Evolutionary conservation across 768 basidiomycete species (phyloP).

Genomic region (Tricholomella constricta): DNA sequence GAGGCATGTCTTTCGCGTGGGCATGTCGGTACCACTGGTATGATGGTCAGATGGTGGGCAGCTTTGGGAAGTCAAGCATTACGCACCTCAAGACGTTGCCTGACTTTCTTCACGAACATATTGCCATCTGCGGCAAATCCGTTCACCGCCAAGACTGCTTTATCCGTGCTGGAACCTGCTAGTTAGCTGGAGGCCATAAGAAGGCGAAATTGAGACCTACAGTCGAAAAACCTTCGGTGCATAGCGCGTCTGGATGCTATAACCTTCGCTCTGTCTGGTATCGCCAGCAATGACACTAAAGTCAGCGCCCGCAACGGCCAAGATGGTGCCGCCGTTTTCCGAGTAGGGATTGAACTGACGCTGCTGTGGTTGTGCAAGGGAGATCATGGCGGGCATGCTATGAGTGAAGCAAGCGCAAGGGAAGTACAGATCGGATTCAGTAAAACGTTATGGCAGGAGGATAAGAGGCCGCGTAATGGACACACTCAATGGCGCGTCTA

Average conservation of each 20-base stretch:
- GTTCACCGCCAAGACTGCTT: slow-evolving; percentile 91
- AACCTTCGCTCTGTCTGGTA: slow-evolving; percentile 96
- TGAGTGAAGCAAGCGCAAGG: slow-evolving; percentile 13
- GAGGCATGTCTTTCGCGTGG: slow-evolving; percentile 96
- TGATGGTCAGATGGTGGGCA: slow-evolving; percentile 2
- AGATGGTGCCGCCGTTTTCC: slow-evolving; percentile 94
- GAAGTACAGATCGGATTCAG: slow-evolving; percentile 21
- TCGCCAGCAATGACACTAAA: slow-evolving; percentile 96
- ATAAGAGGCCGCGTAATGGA: slow-evolving; percentile 48
- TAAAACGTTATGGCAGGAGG: slow-evolving; percentile 30
- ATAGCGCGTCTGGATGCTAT: slow-evolving; percentile 96
- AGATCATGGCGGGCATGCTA: slow-evolving; percentile 40
- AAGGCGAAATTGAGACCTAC: slow-evolving; percentile 47
- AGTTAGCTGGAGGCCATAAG: not conserved
- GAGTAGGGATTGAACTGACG: slow-evolving; percentile 86
- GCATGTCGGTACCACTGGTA: slow-evolving; percentile 95
- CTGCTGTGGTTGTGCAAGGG: slow-evolving; percentile 46
- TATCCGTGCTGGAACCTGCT: slow-evolving; percentile 69
- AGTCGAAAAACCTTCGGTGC: slow-evolving; percentile 93
- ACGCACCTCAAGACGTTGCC: slow-evolving; percentile 91
- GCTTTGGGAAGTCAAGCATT: not conserved
- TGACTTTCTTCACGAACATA: slow-evolving; percentile 95
- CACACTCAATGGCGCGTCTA: slow-evolving; percentile 37
- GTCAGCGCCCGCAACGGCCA: slow-evolving; percentile 91
- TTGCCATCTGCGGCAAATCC: slow-evolving; percentile 98